Evolutionary conservation across 2,329 filamentous ascomycete genomes (phyloP), one percentile per base, ranked within the genome.

Genomic region (Ascochyta lentis): DNA sequence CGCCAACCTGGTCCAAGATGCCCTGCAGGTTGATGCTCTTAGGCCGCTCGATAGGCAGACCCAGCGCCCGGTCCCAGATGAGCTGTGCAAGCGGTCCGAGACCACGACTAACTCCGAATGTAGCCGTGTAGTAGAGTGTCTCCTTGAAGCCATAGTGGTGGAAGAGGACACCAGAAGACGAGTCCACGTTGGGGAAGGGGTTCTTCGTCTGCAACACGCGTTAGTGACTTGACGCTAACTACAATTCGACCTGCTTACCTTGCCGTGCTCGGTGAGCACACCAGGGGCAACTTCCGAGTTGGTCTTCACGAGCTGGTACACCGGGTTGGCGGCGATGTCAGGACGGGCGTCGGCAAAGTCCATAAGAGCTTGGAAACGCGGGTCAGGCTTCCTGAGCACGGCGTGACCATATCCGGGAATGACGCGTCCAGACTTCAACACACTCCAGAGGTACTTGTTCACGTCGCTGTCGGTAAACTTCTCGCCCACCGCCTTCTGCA

Each of bases 131-230:
- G 83, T 98, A 99, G 10, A 98, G 84, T 0, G 94, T 96, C 81
- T 98, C 92, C 76, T 91, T 89, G 87, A 99, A 96, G 55, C 94
- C 95, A 76, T 96, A 99, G 82, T 98, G 92, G 79, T 98, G 89
- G 86, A 99, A 98, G 44, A 99, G 84, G 6, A 98, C 93, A 62
- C 95, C 95, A 0, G 92, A 96, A 61, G 87, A 89, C 43, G 90
- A 92, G 78, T 99, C 95, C 59, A 99, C 95, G 76, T 99, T 99
- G 63, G 95, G 95, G 79, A 94, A 96, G 2, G 95, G 92, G 81
- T 96, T 96, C 84, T 96, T 96, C 65, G 92, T 96, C 88, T 84
- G 49, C 19, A 3, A 9, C 19, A 16, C 10, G 15, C 15, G 54
- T 60, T 49, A 60, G 35, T 15, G 7, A 6, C 22, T 47, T 8